Conservation (phyloP, 2,329 filamentous ascomycete genomes). For the Fusarium albosuccineum region DNA sequence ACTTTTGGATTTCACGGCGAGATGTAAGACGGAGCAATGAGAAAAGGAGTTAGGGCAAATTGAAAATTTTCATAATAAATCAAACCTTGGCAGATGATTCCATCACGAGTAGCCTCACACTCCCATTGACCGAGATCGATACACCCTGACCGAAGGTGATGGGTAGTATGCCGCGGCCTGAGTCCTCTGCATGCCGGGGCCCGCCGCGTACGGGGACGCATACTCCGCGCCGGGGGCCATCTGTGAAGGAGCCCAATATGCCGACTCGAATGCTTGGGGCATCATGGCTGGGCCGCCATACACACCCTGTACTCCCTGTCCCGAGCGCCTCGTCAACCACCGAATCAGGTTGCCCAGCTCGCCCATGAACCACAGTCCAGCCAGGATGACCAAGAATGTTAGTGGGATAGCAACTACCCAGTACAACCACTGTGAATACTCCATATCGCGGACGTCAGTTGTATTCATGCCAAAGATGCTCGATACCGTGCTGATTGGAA, state of each 20-base stretch:
- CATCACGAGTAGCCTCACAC: not conserved
- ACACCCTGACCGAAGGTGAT: constrained; percentile 2
- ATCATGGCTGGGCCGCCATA: constrained; percentile 26
- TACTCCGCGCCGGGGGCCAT: constrained; percentile 19
- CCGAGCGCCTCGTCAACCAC: constrained; percentile 46
- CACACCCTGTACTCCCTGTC: constrained; percentile 13
- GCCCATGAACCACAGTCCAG: constrained; percentile 58
- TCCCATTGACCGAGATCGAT: constrained; percentile 3
- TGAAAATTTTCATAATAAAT: constrained; percentile 7
- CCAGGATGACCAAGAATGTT: constrained; percentile 56
- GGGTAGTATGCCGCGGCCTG: constrained; percentile 16
- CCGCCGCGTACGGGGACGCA: constrained; percentile 11
- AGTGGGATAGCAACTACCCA: constrained; percentile 64
- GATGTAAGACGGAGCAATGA: constrained; percentile 13
- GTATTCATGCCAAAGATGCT: constrained; percentile 68
- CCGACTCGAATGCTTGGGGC: constrained; percentile 19
- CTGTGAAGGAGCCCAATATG: constrained; percentile 21
- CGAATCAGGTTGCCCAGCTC: constrained; percentile 54
- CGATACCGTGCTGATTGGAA: constrained; percentile 61
- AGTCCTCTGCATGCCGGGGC: constrained; percentile 21
- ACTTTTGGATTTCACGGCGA: constrained; percentile 23
- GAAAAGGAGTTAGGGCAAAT: constrained; percentile 33
- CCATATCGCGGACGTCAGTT: constrained; percentile 63
- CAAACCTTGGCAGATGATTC: not conserved
- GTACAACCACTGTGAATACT: constrained; percentile 62